phyloP scores from a whole-genome alignment of 176 grass and related monocot genomes.

The Pontederia paniculata region DNA sequence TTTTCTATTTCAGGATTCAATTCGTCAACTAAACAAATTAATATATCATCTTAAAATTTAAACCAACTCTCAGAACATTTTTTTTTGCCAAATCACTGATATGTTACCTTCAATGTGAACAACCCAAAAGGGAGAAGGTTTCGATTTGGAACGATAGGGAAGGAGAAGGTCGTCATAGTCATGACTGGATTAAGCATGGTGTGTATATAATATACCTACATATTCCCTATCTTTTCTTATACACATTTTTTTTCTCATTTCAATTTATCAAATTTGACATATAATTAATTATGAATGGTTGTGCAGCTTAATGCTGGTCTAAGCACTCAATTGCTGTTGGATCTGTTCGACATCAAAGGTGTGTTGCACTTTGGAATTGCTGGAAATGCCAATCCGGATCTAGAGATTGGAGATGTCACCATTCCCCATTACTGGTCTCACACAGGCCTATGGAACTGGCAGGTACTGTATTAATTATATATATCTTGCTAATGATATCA shows the following conservation, averaged over 20 bases:
- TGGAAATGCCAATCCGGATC: slow-evolving; percentile 43
- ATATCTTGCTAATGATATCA: not conserved
- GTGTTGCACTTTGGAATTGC: slow-evolving; percentile 52
- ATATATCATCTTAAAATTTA: too few species aligned
- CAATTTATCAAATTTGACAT: not conserved
- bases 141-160: slow-evolving; percentile 11
- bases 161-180: slow-evolving; percentile 27
- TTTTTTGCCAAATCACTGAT: not conserved
- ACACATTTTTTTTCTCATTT: not conserved
- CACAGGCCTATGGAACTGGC: slow-evolving; percentile 58
- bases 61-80: too few species aligned
- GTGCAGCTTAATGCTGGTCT: slow-evolving; percentile 49
- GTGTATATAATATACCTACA: not conserved
- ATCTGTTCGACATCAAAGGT: slow-evolving; percentile 41
- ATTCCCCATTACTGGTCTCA: slow-evolving; percentile 44
- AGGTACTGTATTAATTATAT: slow-evolving; percentile 15
- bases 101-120: not conserved
- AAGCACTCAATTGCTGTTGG: slow-evolving; percentile 37
- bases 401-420: slow-evolving; percentile 41
- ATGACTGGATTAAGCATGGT: slow-evolving; percentile 32
- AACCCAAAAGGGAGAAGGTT: slow-evolving; percentile 14
- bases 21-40: too few species aligned
- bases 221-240: not conserved
- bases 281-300: not conserved
- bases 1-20: too few species aligned